These are phyloP conservation scores for Eucalyptus camaldulensis DNA, from an alignment of 345 rosid genomes.

Conservation along the genomic window DNA sequence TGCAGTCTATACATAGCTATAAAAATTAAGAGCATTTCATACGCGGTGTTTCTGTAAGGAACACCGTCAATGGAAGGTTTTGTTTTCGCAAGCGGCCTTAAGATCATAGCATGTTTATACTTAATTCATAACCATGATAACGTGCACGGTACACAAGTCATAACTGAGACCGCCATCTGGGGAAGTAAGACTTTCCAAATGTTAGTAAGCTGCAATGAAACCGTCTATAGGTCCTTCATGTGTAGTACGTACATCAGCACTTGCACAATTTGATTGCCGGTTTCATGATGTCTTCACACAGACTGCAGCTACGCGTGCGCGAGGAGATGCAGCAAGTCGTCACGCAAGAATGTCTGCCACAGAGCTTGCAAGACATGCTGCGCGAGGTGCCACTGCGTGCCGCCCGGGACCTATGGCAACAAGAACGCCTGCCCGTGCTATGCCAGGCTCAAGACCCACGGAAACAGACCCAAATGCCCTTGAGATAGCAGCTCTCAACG, in stretches of 20 bases:
- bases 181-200: background rate
- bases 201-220: background rate
- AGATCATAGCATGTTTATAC: background rate
- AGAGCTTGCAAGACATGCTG: slow-evolving; percentile 53
- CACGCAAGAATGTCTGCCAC: slow-evolving; percentile 33
- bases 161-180: background rate
- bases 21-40: background rate
- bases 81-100: background rate
- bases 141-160: background rate
- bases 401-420: slow-evolving; percentile 46
- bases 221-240: background rate
- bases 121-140: background rate
- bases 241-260: background rate
- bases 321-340: slow-evolving; percentile 30
- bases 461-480: slow-evolving; percentile 41
- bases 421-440: slow-evolving; percentile 34
- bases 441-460: slow-evolving; percentile 31
- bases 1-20: background rate
- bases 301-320: slow-evolving; percentile 27
- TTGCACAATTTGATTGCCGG: background rate
- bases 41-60: background rate
- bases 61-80: background rate
- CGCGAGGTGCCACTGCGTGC: slow-evolving; percentile 44
- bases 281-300: background rate
- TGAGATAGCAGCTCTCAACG: background rate